phyloP scores from a whole-genome alignment of 1,139 yeast genomes.

The Kluyveromyces sp. region DNA sequence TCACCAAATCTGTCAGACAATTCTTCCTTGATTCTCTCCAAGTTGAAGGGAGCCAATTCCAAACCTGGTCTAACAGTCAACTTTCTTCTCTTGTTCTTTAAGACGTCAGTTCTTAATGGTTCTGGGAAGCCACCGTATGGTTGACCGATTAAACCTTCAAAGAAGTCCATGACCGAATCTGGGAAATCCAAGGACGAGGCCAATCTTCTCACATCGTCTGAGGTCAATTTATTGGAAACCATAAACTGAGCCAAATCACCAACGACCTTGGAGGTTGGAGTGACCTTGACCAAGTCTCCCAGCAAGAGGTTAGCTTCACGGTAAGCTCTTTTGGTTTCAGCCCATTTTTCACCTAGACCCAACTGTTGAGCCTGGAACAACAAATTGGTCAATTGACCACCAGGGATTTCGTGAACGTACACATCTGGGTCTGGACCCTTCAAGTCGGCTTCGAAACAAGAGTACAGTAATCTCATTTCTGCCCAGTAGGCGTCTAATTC shows the following conservation, averaged over 20 bases:
- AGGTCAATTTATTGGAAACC: slow-evolving; percentile 86
- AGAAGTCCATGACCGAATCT: slow-evolving; percentile 92
- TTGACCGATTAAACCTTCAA: slow-evolving; percentile 98
- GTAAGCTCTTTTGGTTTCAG: slow-evolving; percentile 89
- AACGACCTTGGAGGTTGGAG: slow-evolving; percentile 98
- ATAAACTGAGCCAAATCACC: slow-evolving; percentile 98
- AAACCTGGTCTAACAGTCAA: slow-evolving; percentile 88
- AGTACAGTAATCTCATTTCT: slow-evolving; percentile 92
- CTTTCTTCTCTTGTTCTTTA: slow-evolving; percentile 85
- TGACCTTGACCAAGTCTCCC: slow-evolving; percentile 96
- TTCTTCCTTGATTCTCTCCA: slow-evolving; percentile 63
- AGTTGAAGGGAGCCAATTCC: slow-evolving; percentile 74
- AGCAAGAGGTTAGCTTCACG: slow-evolving; percentile 80
- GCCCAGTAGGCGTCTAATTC: slow-evolving; percentile 95
- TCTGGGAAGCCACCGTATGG: slow-evolving; percentile 99
- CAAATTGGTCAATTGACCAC: slow-evolving; percentile 96
- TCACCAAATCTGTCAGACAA: slow-evolving; percentile 54
- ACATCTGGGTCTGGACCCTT: slow-evolving; percentile 99
- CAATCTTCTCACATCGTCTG: slow-evolving; percentile 78
- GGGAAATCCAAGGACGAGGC: slow-evolving; percentile 96
- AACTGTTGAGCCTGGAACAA: slow-evolving; percentile 98
- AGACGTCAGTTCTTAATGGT: slow-evolving; percentile 85
- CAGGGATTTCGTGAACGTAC: slow-evolving; percentile 96
- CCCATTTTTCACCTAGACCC: slow-evolving; percentile 95
- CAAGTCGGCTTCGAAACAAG: slow-evolving; percentile 96